Evolutionary conservation across 345 rosid genomes (phyloP).

Genomic region (Eucalyptus camaldulensis): DNA sequence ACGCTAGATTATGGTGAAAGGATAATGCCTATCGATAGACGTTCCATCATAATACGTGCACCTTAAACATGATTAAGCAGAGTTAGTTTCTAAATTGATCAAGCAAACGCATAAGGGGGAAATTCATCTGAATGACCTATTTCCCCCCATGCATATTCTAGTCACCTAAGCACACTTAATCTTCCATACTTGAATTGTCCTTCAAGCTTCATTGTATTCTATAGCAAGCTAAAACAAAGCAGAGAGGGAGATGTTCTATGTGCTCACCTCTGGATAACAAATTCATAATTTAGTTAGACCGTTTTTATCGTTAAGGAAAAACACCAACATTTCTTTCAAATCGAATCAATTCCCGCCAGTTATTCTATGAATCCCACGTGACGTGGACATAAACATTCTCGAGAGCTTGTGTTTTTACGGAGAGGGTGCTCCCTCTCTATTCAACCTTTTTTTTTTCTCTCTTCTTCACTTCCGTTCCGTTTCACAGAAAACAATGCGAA

Average conservation of each 20-base stretch:
- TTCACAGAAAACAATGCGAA: background rate
- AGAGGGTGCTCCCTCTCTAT: background rate
- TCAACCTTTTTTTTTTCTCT: background rate
- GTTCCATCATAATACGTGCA: background rate
- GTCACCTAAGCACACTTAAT: background rate
- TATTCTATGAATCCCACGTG: background rate
- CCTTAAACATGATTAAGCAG: constrained; percentile 7
- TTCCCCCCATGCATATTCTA: background rate
- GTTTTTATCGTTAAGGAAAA: too few species aligned
- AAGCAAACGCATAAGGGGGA: background rate
- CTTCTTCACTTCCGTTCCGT: background rate
- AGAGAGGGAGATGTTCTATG: background rate
- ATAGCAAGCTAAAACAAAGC: background rate
- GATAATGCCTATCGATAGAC: background rate
- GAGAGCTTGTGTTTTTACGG: background rate
- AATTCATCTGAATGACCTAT: background rate
- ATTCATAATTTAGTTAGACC: too few species aligned
- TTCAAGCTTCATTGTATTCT: background rate
- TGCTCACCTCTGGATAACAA: background rate
- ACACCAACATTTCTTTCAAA: background rate
- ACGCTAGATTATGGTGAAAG: background rate
- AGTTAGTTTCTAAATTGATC: background rate
- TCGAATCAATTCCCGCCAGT: background rate
- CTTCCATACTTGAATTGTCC: background rate
- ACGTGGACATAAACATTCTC: background rate